phyloP scores from a whole-genome alignment of 768 basidiomycete genomes.

The Tricholoma flavovirens region DNA sequence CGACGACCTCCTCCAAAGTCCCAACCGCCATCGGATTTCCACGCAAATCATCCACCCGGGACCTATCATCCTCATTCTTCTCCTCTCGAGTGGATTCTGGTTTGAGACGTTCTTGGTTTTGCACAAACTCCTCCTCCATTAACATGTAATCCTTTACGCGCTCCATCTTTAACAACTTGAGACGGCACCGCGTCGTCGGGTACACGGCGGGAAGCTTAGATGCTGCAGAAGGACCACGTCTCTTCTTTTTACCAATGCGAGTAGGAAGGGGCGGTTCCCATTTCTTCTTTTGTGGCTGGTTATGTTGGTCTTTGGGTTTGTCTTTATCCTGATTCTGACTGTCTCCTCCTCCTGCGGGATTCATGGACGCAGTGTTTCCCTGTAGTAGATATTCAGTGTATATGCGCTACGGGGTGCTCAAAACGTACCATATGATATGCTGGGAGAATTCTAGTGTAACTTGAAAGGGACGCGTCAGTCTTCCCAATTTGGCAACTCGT shows the following conservation, averaged over 20 bases:
- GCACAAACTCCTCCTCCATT: conserved; percentile 91
- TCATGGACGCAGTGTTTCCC: conserved; percentile 74
- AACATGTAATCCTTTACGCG: conserved; percentile 97
- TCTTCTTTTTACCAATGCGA: conserved; percentile 95
- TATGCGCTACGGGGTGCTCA: not conserved
- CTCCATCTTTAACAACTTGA: conserved; percentile 94
- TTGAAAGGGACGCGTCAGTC: conserved; percentile 46
- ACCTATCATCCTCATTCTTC: conserved; percentile 92
- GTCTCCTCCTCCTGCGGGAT: conserved; percentile 31
- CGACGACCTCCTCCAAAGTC: conserved; percentile 94
- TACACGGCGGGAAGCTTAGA: conserved; percentile 89
- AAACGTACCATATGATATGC: conserved; percentile 16
- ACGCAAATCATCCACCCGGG: conserved; percentile 88
- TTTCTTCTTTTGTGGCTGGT: conserved; percentile 68
- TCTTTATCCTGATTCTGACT: conserved; percentile 32
- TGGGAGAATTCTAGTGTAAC: not conserved
- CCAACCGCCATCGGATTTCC: conserved; percentile 99
- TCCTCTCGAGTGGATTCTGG: conserved; percentile 86
- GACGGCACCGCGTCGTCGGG: conserved; percentile 92
- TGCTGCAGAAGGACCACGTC: conserved; percentile 85
- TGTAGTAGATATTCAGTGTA: conserved; percentile 18
- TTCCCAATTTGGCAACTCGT: conserved; percentile 28
- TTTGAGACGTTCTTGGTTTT: conserved; percentile 87
- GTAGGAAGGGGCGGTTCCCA: conserved; percentile 99
- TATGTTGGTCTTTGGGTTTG: conserved; percentile 45